These are phyloP conservation scores for Paulownia fortunei DNA, from an alignment of 257 asterid species.

Conservation along the genomic window DNA sequence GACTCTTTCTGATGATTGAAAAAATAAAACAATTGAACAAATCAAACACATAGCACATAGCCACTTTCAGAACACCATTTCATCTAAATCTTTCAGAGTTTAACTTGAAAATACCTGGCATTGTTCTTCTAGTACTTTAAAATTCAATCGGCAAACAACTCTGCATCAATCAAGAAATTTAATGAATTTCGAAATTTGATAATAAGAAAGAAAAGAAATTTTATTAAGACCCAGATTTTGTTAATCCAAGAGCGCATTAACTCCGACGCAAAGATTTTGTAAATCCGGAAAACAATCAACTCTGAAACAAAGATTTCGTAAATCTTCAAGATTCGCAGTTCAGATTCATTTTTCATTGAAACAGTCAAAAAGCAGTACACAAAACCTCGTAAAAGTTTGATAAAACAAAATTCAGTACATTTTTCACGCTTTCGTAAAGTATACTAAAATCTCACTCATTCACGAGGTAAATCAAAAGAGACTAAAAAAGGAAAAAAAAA, in stretches of 20 bases:
- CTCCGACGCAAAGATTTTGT: neutral
- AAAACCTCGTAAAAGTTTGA: conserved; percentile 21
- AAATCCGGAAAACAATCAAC: neutral
- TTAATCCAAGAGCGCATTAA: conserved; percentile 26
- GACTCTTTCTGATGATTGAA: conserved; percentile 26
- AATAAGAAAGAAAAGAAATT: conserved; percentile 4
- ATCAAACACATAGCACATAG: neutral
- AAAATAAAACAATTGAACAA: neutral
- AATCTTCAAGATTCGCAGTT: conserved; percentile 42
- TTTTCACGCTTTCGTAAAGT: conserved; percentile 31
- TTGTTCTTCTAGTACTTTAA: conserved; percentile 39
- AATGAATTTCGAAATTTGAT: conserved; percentile 24
- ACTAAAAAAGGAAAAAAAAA: conserved; percentile 21
- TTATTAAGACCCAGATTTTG: conserved; percentile 18
- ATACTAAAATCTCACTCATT: conserved; percentile 26
- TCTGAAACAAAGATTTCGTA: conserved; percentile 30
- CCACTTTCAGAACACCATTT: conserved; percentile 1
- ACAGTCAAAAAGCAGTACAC: conserved; percentile 33
- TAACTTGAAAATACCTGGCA: conserved; percentile 64
- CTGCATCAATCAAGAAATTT: conserved; percentile 48
- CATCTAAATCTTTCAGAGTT: conserved; percentile 15
- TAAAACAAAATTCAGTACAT: conserved; percentile 32
- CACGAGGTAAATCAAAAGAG: conserved; percentile 26
- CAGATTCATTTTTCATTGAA: conserved; percentile 34
- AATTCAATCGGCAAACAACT: conserved; percentile 39